A percentile compares a stretch with the other conserved stretches of the same genome.
phyloP scores from a whole-genome alignment of 176 grass and related monocot species.

The Aechmea fasciata region DNA sequence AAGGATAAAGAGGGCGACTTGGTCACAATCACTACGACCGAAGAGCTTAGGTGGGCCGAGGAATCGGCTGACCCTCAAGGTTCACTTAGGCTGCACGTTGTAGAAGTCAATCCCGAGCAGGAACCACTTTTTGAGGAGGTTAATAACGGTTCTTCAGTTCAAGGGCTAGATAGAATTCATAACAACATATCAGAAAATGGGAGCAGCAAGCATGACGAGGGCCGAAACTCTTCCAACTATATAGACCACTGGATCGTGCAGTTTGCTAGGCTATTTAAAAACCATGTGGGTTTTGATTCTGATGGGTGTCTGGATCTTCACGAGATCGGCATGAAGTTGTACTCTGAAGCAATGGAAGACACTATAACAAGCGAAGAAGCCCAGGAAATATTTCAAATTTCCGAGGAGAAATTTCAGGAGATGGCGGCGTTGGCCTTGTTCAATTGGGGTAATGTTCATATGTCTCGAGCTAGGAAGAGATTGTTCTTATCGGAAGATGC shows the following conservation, averaged over 20 bases:
- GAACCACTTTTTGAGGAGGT: conserved; percentile 39
- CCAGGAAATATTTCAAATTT: conserved; percentile 62
- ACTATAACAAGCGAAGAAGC: conserved; percentile 81
- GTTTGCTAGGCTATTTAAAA: conserved; percentile 72
- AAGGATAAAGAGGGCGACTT: conserved; percentile 88
- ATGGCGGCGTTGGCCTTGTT: conserved; percentile 70
- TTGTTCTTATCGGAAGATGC: conserved; percentile 48
- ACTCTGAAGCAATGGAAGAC: conserved; percentile 80
- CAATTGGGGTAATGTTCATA: conserved; percentile 84
- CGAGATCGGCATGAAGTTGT: conserved; percentile 62
- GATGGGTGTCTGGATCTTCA: conserved; percentile 65
- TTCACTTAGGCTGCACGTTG: conserved; percentile 56
- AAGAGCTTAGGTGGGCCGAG: conserved; percentile 74
- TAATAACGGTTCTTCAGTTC: conserved; percentile 26
- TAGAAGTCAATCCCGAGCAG: conserved; percentile 57
- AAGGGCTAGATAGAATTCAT: conserved; percentile 26
- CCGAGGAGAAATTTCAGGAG: conserved; percentile 77
- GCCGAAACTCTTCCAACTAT: conserved; percentile 11
- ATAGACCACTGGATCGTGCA: conserved; percentile 74
- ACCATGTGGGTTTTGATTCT: conserved; percentile 54
- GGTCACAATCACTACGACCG: conserved; percentile 68
- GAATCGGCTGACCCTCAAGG: conserved; percentile 43
- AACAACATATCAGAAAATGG: conserved; percentile 25
- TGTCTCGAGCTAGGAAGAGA: conserved; percentile 69
- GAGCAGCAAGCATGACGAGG: conserved; percentile 25